These are phyloP conservation scores for Xanthoconium stramineum DNA, from an alignment of 768 basidiomycete species.

Conservation along the genomic window DNA sequence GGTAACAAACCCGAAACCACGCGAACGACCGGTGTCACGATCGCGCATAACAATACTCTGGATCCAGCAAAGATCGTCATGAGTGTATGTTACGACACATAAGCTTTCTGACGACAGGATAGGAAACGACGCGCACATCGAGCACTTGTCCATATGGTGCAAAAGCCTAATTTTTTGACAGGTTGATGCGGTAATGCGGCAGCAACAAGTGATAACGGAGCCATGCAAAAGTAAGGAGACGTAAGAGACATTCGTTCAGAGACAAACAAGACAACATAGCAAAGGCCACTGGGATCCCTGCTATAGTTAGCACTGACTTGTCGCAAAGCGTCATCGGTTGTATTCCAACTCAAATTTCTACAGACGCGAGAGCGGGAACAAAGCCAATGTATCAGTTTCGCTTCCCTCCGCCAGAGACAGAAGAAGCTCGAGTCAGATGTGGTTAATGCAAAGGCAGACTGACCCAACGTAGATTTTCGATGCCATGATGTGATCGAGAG, in stretches of 20 bases:
- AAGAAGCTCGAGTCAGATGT: slow-evolving; percentile 43
- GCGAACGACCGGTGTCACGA: slow-evolving; percentile 94
- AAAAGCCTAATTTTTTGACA: slow-evolving; percentile 66
- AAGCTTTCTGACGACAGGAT: slow-evolving; percentile 21
- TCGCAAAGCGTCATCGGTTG: slow-evolving; percentile 88
- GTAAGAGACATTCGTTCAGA: slow-evolving; percentile 31
- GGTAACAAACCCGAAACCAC: slow-evolving; percentile 97
- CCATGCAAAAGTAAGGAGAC: slow-evolving; percentile 27
- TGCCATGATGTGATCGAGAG: slow-evolving; percentile 43
- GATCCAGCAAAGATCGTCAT: slow-evolving; percentile 34
- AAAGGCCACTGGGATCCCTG: slow-evolving; percentile 23
- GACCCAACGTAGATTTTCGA: slow-evolving; percentile 93
- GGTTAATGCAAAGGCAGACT: slow-evolving; percentile 62
- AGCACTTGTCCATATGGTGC: slow-evolving; percentile 72
- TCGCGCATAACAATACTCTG: slow-evolving; percentile 98
- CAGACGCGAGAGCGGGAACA: slow-evolving; percentile 40
- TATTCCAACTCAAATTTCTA: slow-evolving; percentile 96
- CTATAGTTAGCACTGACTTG: slow-evolving; percentile 68
- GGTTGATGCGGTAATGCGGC: slow-evolving; percentile 15
- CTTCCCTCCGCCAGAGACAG: slow-evolving; percentile 40
- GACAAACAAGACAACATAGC: slow-evolving; percentile 47
- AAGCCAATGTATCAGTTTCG: slow-evolving; percentile 55
- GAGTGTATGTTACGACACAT: slow-evolving; percentile 9
- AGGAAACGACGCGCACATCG: slow-evolving; percentile 75
- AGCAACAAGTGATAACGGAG: slow-evolving; percentile 15